Evolutionary conservation across 2,329 filamentous ascomycete species (phyloP).

Genomic region (Monilinia fructicola): DNA sequence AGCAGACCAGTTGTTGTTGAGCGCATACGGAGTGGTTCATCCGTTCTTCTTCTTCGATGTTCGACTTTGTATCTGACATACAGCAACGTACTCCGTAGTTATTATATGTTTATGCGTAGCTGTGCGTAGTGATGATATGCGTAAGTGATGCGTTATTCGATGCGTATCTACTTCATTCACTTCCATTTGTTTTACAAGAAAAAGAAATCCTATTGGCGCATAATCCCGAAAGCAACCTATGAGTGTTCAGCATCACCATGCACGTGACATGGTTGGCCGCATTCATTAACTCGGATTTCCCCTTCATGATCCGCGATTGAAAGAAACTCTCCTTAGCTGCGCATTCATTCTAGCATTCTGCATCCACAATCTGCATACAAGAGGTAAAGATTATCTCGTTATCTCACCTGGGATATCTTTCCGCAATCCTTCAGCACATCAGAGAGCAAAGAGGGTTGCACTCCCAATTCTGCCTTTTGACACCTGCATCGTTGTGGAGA

Average conservation of each 20-base stretch:
- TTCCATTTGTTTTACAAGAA: background rate
- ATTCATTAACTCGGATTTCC: conserved; percentile 20
- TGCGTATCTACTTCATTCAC: conserved; percentile 12
- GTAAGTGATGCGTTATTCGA: conserved; percentile 11
- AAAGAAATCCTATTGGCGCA: conserved; percentile 14
- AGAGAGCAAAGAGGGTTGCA: background rate
- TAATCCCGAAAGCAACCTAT: background rate
- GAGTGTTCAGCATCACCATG: background rate
- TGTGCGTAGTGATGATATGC: conserved; percentile 13
- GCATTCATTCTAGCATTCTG: conserved; percentile 3
- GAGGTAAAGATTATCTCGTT: conserved; percentile 2
- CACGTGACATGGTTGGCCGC: conserved; percentile 3
- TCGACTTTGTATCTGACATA: conserved; percentile 23
- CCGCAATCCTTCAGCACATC: conserved; percentile 9
- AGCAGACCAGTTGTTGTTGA: background rate
- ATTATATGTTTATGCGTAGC: conserved; percentile 10
- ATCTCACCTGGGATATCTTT: conserved; percentile 1
- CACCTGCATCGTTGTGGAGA: conserved; percentile 20
- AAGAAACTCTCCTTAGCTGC: conserved; percentile 2
- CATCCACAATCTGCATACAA: conserved; percentile 6
- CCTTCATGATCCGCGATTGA: conserved; percentile 13
- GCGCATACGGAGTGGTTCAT: conserved; percentile 17
- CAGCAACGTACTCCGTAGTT: background rate
- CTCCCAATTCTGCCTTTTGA: conserved; percentile 9
- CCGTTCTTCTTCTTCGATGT: conserved; percentile 1